Evolutionary conservation across 2,329 filamentous ascomycete genomes (phyloP), one percentile per base, ranked within the genome.

Genomic region (Exophiala oligosperma): DNA sequence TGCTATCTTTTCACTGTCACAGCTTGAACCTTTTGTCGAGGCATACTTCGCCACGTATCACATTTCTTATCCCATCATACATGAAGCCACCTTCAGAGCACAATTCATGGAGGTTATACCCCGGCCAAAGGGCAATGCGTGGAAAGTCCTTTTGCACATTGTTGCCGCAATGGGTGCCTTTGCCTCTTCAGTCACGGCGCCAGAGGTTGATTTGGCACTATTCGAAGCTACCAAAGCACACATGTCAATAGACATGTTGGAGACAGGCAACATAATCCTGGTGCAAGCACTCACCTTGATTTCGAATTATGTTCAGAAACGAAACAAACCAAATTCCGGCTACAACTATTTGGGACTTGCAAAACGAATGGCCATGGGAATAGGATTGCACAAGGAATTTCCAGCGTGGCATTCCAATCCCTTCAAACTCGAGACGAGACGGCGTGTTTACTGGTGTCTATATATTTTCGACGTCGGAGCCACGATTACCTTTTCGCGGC

Each of bases 281-380:
- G 69, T 72, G 2, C 70, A 74, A 51, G 68, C 67, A 1, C 67
- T 73, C 32, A 64, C 71, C 2, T 56, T 73, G 29, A 70, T 72
- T 51, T 75, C 74, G 0, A 80, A 81, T 47, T 81, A 81, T 62
- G 71, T 80, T 1, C 80, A 81, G 62, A 81, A 81, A 63, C 70
- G 76, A 24, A 76, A 81, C 63, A 75, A 76, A 28, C 78, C 79
- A 2, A 81, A 81, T 59, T 77, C 77, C 0, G 77, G 78, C 1
- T 81, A 78, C 59, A 81, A 80, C 58, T 79, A 79, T 52, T 72
- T 80, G 21, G 80, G 79, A 0, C 70, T 81, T 14, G 79, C 79
- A 0, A 73, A 76, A 24, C 70, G 79, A 32, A 80, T 82, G 74
- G 79, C 79, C 8, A 74, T 80, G 54, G 76, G 78, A 0, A 64